Conservation (phyloP, 2,329 filamentous ascomycete genomes). For the Leptosphaerulina australis region DNA sequence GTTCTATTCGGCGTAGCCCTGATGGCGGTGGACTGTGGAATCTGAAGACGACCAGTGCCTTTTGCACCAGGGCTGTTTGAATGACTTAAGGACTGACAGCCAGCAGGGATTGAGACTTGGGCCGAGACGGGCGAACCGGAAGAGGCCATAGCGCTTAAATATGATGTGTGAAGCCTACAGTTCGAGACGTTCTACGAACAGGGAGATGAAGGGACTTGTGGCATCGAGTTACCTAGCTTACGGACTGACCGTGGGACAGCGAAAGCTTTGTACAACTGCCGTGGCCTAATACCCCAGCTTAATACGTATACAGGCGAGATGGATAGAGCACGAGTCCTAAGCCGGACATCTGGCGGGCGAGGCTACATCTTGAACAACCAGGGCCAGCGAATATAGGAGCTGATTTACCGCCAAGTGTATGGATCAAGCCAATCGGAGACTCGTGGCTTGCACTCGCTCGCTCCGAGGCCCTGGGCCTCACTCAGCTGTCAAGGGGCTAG, state of each 20-base stretch:
- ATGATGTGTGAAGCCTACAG: constrained; percentile 24
- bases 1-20: constrained; percentile 5
- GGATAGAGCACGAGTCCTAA: constrained; percentile 29
- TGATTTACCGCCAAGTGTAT: constrained; percentile 22
- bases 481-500: constrained; percentile 25
- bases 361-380: constrained; percentile 29
- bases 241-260: constrained; percentile 30
- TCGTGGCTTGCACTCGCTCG: constrained; percentile 33
- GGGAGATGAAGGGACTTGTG: constrained; percentile 16
- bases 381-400: constrained; percentile 23
- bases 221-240: constrained; percentile 33
- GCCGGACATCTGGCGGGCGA: constrained; percentile 30
- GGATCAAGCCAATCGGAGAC: constrained; percentile 11
- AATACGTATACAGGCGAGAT: constrained; percentile 26
- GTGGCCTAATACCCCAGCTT: constrained; percentile 31
- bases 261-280: constrained; percentile 29
- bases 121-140: constrained; percentile 22
- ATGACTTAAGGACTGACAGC: constrained; percentile 11
- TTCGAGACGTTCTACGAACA: constrained; percentile 20
- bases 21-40: neutral
- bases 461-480: constrained; percentile 23
- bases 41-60: neutral
- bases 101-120: constrained; percentile 26
- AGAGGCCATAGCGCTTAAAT: constrained; percentile 32
- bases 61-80: neutral